Evolutionary conservation across 1,139 yeast species (phyloP).

Genomic region (Nadsonia starkeyi-henricii): DNA sequence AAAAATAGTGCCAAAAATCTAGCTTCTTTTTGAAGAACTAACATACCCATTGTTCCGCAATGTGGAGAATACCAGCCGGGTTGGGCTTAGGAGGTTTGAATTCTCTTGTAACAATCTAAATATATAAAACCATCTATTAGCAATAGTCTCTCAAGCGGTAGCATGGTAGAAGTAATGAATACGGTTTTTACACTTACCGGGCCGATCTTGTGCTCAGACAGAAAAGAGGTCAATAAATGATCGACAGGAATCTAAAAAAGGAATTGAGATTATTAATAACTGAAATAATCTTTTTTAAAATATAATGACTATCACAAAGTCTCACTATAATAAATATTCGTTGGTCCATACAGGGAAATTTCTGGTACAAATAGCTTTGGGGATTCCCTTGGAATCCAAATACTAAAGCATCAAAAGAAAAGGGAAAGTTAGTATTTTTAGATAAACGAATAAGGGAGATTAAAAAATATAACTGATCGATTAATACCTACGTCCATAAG

Average conservation of each 20-base stretch:
- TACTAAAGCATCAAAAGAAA: conserved; percentile 14
- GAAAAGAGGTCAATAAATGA: conserved; percentile 31
- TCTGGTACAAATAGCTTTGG: conserved; percentile 46
- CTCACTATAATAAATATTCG: neutral
- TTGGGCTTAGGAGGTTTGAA: conserved; percentile 53
- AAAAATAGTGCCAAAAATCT: no score
- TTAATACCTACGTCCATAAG: conserved; percentile 20
- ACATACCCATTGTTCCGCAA: conserved; percentile 31
- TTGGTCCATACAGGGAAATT: conserved; percentile 28
- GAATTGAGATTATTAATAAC: no score
- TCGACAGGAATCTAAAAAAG: conserved; percentile 30
- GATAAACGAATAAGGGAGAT: no score
- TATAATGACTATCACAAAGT: no score
- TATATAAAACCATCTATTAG: neutral
- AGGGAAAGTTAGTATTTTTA: conserved; percentile 5
- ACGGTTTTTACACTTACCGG: no score
- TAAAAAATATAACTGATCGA: no score
- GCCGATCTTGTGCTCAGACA: conserved; percentile 31
- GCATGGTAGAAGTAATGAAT: neutral
- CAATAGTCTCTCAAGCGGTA: neutral
- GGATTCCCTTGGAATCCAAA: conserved; percentile 23
- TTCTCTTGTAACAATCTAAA: conserved; percentile 35
- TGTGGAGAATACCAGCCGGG: conserved; percentile 44
- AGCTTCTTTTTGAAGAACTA: no score
- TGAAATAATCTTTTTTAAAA: no score